These are phyloP conservation scores for Zhuliangozyma blackwelliae DNA, from an alignment of 1,139 yeast species.

Conservation along the genomic window DNA sequence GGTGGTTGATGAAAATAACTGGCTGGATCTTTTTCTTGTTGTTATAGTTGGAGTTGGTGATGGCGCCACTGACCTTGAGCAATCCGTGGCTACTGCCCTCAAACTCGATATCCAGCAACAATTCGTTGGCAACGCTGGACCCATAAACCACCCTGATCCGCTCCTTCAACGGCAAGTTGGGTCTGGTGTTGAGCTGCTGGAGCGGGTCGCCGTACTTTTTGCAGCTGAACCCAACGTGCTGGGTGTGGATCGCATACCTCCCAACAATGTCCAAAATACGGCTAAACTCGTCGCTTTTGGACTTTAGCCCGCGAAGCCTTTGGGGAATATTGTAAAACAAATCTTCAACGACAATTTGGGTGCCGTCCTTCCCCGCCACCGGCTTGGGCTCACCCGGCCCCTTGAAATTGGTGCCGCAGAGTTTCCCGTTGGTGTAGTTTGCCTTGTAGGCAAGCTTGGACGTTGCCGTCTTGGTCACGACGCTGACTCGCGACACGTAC, in stretches of 20 bases:
- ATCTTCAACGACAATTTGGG: slow-evolving; percentile 82
- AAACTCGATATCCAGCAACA: slow-evolving; percentile 39
- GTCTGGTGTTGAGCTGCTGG: slow-evolving; percentile 52
- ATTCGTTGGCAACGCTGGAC: slow-evolving; percentile 59
- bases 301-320: slow-evolving; percentile 60
- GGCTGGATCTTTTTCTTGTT: slow-evolving; percentile 67
- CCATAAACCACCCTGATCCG: slow-evolving; percentile 76
- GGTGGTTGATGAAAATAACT: slow-evolving; percentile 76
- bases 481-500: slow-evolving; percentile 63
- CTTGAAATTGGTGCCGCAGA: slow-evolving; percentile 39
- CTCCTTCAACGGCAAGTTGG: slow-evolving; percentile 48
- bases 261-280: slow-evolving; percentile 80
- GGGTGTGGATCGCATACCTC: slow-evolving; percentile 74
- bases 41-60: slow-evolving; percentile 69
- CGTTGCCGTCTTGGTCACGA: slow-evolving; percentile 61
- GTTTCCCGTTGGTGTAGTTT: slow-evolving; percentile 58
- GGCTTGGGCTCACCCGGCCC: slow-evolving; percentile 52
- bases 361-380: slow-evolving; percentile 84
- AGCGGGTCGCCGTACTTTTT: slow-evolving; percentile 70
- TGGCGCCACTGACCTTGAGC: slow-evolving; percentile 48
- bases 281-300: slow-evolving; percentile 70
- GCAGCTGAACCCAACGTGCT: slow-evolving; percentile 69
- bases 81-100: slow-evolving; percentile 38
- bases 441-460: slow-evolving; percentile 70
- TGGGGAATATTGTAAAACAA: slow-evolving; percentile 86